Percentiles rank a stretch among this genome's conserved stretches.
phyloP scores from a whole-genome alignment of 306 rosid species.

The Gastrolobium bilobum region DNA sequence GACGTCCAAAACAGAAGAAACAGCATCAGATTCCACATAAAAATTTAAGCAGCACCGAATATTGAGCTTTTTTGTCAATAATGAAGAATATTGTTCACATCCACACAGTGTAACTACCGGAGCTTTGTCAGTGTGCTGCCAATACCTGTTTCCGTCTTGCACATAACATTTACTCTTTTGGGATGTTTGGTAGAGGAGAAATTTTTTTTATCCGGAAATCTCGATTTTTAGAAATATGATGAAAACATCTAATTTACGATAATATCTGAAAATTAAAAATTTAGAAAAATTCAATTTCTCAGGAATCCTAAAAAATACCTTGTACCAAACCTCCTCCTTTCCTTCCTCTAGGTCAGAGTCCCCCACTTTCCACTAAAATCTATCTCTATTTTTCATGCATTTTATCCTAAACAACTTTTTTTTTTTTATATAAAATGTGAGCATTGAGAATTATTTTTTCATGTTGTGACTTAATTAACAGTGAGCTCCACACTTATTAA shows the following conservation, averaged over 20 bases:
- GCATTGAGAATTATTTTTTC: no score
- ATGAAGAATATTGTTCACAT: conserved; percentile 54
- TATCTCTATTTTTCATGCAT: conserved; percentile 35
- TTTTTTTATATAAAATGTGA: no score
- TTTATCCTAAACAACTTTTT: conserved; percentile 1
- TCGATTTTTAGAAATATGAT: no score
- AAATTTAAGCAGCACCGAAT: conserved; percentile 34
- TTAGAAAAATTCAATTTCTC: no score
- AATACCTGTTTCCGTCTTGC: neutral
- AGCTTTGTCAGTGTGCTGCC: conserved; percentile 46
- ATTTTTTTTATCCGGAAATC: no score
- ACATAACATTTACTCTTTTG: conserved; percentile 34
- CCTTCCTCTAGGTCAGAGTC: conserved; percentile 12
- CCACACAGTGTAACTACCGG: neutral
- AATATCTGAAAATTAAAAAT: no score
- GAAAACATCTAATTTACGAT: no score
- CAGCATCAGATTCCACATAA: conserved; percentile 56
- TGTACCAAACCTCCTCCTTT: no score
- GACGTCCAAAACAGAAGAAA: conserved; percentile 23
- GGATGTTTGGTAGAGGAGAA: no score
- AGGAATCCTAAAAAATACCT: no score
- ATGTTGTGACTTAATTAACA: no score
- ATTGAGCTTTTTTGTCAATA: conserved; percentile 36
- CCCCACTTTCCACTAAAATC: conserved; percentile 11
- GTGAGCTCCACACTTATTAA: no score